Base-by-base conservation (phyloP, 2,329 filamentous ascomycete genomes). In the Balansia obtecta region DNA sequence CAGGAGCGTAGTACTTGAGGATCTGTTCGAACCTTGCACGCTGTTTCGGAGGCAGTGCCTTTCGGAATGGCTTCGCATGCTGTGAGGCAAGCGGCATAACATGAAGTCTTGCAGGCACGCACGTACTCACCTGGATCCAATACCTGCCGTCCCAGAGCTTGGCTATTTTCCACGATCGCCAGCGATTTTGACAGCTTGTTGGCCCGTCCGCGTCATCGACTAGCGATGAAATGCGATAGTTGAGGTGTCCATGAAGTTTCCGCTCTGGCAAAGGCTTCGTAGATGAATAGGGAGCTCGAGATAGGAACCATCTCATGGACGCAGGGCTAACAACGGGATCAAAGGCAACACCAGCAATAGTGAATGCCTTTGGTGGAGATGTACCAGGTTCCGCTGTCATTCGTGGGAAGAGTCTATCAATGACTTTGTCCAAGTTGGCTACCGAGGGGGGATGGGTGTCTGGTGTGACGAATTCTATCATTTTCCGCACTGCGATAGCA, bases 131-230 rank as follows among this genome's bases (percentile, higher is more conserved):
- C 15, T 72, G 68, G 15, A 83, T 63, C 81, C 81, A 85, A 63
- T 74, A 84, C 2, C 81, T 76, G 0, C 78, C 76, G 61, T 85
- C 81, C 66, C 73, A 85, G 49, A 75, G 61, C 45, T 61, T 60
- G 12, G 59, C 55, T 18, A 55, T 59, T 44, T 60, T 64, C 64
- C 65, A 69, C 27, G 56, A 58, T 9, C 57, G 52, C 65, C 69
- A 58, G 32, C 52, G 48, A 13, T 33, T 44, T 30, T 51, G 52
- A 7, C 54, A 55, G 15, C 33, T 43, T 5, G 46, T 13, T 22
- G 53, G 50, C 32, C 51, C 54, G 10, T 50, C 50, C 13, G 45
- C n/a, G 5, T 44, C 48, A 13, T 34, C 32, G 10, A 15, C 37
- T 37, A 46, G 48, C 11, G 40, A 45, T 3, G 27, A 43, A 22